A percentile compares a stretch with the other conserved stretches of the same genome.
Conservation (phyloP, 805 yeast species). For the Kuraishia borneana region DNA sequence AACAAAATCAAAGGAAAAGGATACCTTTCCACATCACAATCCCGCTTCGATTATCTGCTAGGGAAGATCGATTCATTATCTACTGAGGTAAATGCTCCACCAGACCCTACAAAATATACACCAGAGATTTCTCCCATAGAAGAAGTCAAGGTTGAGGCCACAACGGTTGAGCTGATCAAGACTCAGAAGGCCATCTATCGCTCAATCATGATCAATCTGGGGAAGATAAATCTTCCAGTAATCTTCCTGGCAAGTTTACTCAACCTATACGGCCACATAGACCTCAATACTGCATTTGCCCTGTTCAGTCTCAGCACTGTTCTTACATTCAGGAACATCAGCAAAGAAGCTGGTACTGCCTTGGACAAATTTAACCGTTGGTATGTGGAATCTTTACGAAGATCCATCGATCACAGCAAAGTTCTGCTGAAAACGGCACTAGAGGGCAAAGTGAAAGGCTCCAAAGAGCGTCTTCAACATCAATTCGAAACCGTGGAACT, state of each 20-base stretch:
- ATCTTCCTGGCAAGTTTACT: slow-evolving; percentile 1
- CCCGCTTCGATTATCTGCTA: slow-evolving; percentile 1
- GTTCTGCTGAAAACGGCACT: slow-evolving; percentile 1
- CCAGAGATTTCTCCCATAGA: neutral
- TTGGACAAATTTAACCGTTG: slow-evolving; percentile 4
- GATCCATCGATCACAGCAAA: slow-evolving; percentile 3
- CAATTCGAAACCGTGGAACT: slow-evolving; percentile 3
- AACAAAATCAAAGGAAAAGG: neutral
- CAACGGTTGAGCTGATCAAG: neutral
- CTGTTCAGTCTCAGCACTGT: slow-evolving; percentile 32
- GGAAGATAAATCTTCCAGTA: slow-evolving; percentile 1
- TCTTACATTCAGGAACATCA: slow-evolving; percentile 22
- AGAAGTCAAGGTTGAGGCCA: neutral
- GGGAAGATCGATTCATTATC: slow-evolving; percentile 1
- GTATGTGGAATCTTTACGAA: slow-evolving; percentile 4
- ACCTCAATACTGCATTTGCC: slow-evolving; percentile 19
- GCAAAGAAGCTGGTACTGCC: slow-evolving; percentile 2
- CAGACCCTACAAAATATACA: neutral
- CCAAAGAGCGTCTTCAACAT: neutral
- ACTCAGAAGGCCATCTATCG: slow-evolving; percentile 1
- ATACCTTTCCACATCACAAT: neutral
- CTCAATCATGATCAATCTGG: slow-evolving; percentile 1
- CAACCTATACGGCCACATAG: slow-evolving; percentile 2
- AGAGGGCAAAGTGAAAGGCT: neutral
- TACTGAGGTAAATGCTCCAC: neutral